Evolutionary conservation across 257 asterid species (phyloP).

Genomic region (Vinca minor): DNA sequence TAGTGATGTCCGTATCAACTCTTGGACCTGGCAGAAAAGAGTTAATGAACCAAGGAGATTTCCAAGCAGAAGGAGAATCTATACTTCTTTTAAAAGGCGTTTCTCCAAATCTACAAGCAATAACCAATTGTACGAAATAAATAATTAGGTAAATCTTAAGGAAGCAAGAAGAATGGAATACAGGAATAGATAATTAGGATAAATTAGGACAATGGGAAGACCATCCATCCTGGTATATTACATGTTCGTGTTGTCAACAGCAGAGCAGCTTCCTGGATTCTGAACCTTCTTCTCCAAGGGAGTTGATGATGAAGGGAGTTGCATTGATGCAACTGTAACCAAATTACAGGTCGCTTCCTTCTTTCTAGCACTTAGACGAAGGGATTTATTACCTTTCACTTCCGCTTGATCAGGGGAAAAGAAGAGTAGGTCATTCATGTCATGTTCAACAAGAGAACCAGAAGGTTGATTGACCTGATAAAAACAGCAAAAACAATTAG

Average conservation of each 20-base stretch:
- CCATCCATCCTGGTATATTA: slow-evolving; percentile 27
- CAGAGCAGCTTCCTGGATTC: slow-evolving; percentile 44
- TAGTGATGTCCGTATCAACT: slow-evolving; percentile 67
- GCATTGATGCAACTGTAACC: slow-evolving; percentile 40
- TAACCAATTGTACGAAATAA: slow-evolving; percentile 7
- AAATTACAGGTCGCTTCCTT: too few relatives aligned
- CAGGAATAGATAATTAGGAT: too few relatives aligned
- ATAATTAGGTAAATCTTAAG: not conserved
- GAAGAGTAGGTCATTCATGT: slow-evolving; percentile 36
- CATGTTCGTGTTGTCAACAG: slow-evolving; percentile 51
- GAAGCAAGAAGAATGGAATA: slow-evolving; percentile 1
- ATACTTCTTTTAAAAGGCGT: slow-evolving; percentile 72
- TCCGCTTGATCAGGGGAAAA: slow-evolving; percentile 58
- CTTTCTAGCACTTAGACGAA: slow-evolving; percentile 32
- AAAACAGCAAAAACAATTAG: not conserved
- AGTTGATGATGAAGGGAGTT: slow-evolving; percentile 32
- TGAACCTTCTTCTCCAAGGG: slow-evolving; percentile 44
- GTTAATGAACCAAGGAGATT: slow-evolving; percentile 89
- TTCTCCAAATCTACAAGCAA: slow-evolving; percentile 49
- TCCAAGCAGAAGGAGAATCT: slow-evolving; percentile 97
- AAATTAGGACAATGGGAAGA: slow-evolving; percentile 1
- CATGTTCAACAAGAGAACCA: slow-evolving; percentile 51
- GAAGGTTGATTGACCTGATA: slow-evolving; percentile 40
- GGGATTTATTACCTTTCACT: slow-evolving; percentile 34
- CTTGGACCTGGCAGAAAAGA: slow-evolving; percentile 63